phyloP scores from a whole-genome alignment of 2,329 filamentous ascomycete genomes.

The Dactylellina parvicollis region DNA sequence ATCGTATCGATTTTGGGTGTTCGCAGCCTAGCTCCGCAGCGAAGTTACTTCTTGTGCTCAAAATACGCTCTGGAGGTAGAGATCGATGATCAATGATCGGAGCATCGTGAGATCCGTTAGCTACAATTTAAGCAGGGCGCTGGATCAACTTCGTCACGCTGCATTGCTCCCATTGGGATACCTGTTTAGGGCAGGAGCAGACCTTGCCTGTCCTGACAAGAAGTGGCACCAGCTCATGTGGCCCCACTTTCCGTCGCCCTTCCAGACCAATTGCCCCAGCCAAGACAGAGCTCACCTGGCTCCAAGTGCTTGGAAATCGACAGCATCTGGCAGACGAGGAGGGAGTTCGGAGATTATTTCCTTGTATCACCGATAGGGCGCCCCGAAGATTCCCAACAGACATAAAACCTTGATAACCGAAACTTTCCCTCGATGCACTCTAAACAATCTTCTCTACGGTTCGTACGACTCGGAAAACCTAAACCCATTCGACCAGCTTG shows the following conservation, averaged over 20 bases:
- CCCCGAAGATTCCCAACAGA: conserved; percentile 1
- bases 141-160: conserved; percentile 44
- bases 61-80: neutral
- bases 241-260: conserved; percentile 52
- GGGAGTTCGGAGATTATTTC: conserved; percentile 45
- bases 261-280: conserved; percentile 26
- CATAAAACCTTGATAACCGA: conserved; percentile 2
- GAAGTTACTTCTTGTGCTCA: neutral
- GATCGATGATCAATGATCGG: conserved; percentile 48
- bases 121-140: conserved; percentile 27
- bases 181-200: conserved; percentile 30
- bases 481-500: too few species aligned
- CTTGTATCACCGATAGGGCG: conserved; percentile 35
- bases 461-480: too few species aligned
- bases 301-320: conserved; percentile 29
- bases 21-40: neutral
- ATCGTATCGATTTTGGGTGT: neutral
- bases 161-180: conserved; percentile 11
- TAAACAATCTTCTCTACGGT: too few species aligned
- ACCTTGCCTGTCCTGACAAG: conserved; percentile 17
- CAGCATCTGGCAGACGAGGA: conserved; percentile 24
- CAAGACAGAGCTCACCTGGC: conserved; percentile 48
- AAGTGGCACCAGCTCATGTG: conserved; percentile 2
- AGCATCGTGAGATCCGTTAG: conserved; percentile 12
- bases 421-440: too few species aligned